Evolutionary conservation across 768 basidiomycete genomes (phyloP), one percentile per base, ranked within the genome.

Genomic region (Suillus luteus): DNA sequence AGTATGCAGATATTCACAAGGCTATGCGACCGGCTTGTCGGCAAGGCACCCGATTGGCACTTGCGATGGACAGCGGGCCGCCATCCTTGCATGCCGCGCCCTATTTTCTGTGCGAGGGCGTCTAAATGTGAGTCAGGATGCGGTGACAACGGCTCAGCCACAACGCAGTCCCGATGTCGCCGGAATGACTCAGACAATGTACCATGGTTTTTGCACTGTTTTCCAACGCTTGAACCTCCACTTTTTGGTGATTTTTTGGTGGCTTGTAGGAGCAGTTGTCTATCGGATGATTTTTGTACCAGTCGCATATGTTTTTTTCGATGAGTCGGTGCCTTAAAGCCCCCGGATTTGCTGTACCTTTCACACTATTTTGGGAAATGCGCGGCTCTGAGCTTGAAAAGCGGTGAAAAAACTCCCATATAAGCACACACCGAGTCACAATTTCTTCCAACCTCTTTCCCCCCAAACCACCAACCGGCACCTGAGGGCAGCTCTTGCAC

Each of bases 371-470:
- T 64, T 66, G 66, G 72, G 59, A 69, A 54, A 70, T 66, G 55
- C 59, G 66, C 67, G 65, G 75, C 68, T 74, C 74, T 76, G 75
- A 75, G 74, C 64, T 75, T 76, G 75, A 75, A 75, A 76, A 69
- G 74, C 74, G 66, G 69, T 75, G 74, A 70, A 67, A 66, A 66
- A 43, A 52, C 31, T 33, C 27, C 38, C 59, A 71, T 76, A 76
- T 74, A 75, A 75, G 71, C 65, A 17, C 54, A 6, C 49, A 15
- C 72, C 72, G 75, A 75, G 74, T 75, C 75, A 75, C 35, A 61
- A 1, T 15, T 31, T 41, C 1, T 22, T 37, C 37, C 49, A 19
- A 43, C 57, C 66, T n/a, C 60, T 67, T 62, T 57, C 62, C 66
- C 55, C 41, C 24, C 27, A 75, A 67, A 55, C 54, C 74, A 75